Conservation (phyloP, 2,329 filamentous ascomycete genomes). For the Colletotrichum eremochloae region DNA sequence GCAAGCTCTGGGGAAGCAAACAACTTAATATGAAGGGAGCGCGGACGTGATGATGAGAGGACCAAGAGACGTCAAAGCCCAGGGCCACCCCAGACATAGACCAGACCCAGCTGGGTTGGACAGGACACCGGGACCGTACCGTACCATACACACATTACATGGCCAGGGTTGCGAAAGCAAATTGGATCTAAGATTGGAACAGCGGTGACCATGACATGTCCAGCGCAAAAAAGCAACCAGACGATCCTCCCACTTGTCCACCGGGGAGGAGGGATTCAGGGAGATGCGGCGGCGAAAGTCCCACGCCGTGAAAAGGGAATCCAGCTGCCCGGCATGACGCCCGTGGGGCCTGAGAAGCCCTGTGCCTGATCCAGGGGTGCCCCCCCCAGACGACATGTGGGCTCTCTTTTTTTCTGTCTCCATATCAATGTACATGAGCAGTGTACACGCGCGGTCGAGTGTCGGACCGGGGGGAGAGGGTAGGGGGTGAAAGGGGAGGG, state of each 20-base stretch:
- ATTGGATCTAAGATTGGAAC: conserved; percentile 45
- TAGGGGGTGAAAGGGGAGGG: not conserved
- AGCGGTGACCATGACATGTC: conserved; percentile 44
- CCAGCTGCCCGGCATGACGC: conserved; percentile 44
- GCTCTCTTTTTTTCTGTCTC: conserved; percentile 19
- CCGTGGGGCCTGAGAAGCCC: conserved; percentile 41
- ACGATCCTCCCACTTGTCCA: conserved; percentile 43
- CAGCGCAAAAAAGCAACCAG: conserved; percentile 43
- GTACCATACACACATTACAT: conserved; percentile 9
- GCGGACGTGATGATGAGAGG: conserved; percentile 43
- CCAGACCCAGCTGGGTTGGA: conserved; percentile 43
- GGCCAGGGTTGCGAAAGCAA: conserved; percentile 41
- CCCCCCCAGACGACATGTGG: conserved; percentile 33
- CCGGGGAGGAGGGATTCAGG: conserved; percentile 42
- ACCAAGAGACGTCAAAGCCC: conserved; percentile 43
- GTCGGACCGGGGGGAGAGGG: conserved; percentile 5
- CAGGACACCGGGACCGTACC: conserved; percentile 42
- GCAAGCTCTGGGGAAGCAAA: conserved; percentile 41
- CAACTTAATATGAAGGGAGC: conserved; percentile 42
- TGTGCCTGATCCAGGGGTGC: conserved; percentile 41
- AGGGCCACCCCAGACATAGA: conserved; percentile 42
- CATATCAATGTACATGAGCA: conserved; percentile 27
- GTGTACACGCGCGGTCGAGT: conserved; percentile 1
- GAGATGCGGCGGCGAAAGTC: conserved; percentile 42
- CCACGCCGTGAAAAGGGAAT: conserved; percentile 39